Percentiles rank a stretch among this genome's conserved stretches.
Conservation (phyloP, 441 rosid genomes). For the Melastoma candidum region DNA sequence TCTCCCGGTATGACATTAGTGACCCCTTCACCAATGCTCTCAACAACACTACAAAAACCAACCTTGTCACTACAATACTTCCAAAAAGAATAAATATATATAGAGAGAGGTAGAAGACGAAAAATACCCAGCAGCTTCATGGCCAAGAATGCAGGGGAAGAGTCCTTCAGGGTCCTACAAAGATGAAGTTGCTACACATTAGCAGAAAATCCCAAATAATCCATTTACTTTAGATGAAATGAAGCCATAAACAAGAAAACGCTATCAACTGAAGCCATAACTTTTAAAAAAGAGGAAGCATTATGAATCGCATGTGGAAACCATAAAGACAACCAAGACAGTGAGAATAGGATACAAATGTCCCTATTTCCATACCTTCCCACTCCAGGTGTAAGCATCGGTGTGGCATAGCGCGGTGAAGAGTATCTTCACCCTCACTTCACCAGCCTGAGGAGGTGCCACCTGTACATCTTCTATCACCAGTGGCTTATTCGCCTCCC, state of each 20-base stretch:
- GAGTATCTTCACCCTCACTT: constrained; percentile 80
- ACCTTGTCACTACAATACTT: not conserved
- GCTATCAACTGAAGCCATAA: too few species aligned
- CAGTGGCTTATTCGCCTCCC: constrained; percentile 79
- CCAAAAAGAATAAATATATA: constrained; percentile 4
- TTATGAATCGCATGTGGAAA: not conserved
- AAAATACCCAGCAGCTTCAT: constrained; percentile 94
- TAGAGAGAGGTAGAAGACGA: not conserved
- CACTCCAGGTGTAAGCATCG: constrained; percentile 98
- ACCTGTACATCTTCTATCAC: constrained; percentile 81
- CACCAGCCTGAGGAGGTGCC: constrained; percentile 93
- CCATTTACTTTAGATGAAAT: not conserved
- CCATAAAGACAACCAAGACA: not conserved
- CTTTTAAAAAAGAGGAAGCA: too few species aligned
- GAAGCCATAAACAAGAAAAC: not conserved
- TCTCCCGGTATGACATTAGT: constrained; percentile 89
- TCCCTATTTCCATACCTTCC: constrained; percentile 43
- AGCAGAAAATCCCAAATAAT: not conserved
- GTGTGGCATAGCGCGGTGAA: constrained; percentile 93
- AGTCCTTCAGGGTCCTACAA: constrained; percentile 94
- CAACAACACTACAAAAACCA: constrained; percentile 50
- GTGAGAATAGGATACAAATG: not conserved
- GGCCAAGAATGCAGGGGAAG: constrained; percentile 95
- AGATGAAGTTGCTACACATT: not conserved
- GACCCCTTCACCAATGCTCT: constrained; percentile 97